Evolutionary conservation across 1,284 basidiomycete genomes (phyloP).

Genomic region (Leccinum huronense): DNA sequence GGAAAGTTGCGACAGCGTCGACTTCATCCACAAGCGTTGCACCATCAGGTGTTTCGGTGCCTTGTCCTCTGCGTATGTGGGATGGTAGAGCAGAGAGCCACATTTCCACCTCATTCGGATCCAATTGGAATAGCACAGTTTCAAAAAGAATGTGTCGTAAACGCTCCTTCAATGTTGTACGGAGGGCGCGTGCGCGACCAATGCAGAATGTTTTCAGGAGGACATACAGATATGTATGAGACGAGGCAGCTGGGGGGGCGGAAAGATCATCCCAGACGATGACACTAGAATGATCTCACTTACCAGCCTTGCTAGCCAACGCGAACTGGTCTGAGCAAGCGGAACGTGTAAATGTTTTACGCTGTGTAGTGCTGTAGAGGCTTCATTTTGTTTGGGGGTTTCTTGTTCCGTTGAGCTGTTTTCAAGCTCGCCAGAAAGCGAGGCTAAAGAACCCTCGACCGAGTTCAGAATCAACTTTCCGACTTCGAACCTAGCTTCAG

Average conservation of each 20-base stretch:
- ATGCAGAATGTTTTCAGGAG: constrained; percentile 63
- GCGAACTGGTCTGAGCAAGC: constrained; percentile 74
- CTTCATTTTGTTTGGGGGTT: constrained; percentile 12
- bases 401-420: constrained; percentile 1
- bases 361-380: constrained; percentile 47
- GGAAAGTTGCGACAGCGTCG: constrained; percentile 63
- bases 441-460: constrained; percentile 28
- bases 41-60: constrained; percentile 49
- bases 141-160: constrained; percentile 61
- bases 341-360: constrained; percentile 79
- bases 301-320: constrained; percentile 74
- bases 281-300: constrained; percentile 22
- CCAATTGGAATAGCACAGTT: constrained; percentile 83
- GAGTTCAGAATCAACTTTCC: constrained; percentile 72
- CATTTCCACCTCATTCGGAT: constrained; percentile 65
- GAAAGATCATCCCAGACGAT: constrained; percentile 3
- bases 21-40: constrained; percentile 57
- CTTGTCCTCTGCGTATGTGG: constrained; percentile 34
- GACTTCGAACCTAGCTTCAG: constrained; percentile 82
- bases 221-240: constrained; percentile 60
- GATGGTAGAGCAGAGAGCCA: constrained; percentile 71
- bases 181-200: constrained; percentile 52
- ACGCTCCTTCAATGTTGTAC: constrained; percentile 54
- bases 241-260: constrained; percentile 38
- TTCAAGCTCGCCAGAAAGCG: constrained; percentile 21